A percentile compares a stretch with the other conserved stretches of the same genome.
These are phyloP conservation scores for Trichophyton schoenleinii DNA, from an alignment of 2,329 filamentous ascomycete genomes.

Conservation along the genomic window DNA sequence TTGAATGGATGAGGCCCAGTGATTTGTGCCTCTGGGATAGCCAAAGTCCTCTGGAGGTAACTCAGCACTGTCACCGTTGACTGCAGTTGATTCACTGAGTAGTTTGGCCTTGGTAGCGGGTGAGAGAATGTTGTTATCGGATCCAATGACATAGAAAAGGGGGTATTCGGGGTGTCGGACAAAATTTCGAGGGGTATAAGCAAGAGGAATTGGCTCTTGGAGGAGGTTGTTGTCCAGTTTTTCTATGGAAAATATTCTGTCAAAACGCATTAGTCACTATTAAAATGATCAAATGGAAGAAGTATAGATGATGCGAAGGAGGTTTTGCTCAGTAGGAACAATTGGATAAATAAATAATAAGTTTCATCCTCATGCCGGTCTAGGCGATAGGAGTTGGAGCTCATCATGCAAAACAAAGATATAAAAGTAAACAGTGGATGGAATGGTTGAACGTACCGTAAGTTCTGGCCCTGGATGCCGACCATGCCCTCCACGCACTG, in stretches of 20 bases:
- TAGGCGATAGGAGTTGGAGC: conserved; percentile 27
- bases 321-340: conserved; percentile 80
- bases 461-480: conserved; percentile 75
- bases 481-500: conserved; percentile 91
- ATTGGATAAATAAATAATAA: conserved; percentile 50
- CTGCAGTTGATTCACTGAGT: conserved; percentile 55
- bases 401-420: conserved; percentile 46
- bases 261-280: neutral
- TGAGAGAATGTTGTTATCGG: conserved; percentile 82
- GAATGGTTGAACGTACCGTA: conserved; percentile 50
- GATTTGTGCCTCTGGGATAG: conserved; percentile 66
- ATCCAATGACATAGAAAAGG: conserved; percentile 86
- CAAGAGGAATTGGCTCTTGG: conserved; percentile 72
- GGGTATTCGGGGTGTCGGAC: conserved; percentile 77
- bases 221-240: conserved; percentile 74
- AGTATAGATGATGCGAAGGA: conserved; percentile 21
- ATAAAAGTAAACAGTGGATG: conserved; percentile 3
- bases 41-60: conserved; percentile 76
- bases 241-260: conserved; percentile 78
- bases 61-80: conserved; percentile 59
- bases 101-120: conserved; percentile 64
- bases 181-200: conserved; percentile 81
- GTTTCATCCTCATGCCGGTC: conserved; percentile 35
- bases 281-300: conserved; percentile 17
- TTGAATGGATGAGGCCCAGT: conserved; percentile 94